Base-by-base conservation (phyloP, 2,329 filamentous ascomycete genomes). In the Didymella arachidicola region DNA sequence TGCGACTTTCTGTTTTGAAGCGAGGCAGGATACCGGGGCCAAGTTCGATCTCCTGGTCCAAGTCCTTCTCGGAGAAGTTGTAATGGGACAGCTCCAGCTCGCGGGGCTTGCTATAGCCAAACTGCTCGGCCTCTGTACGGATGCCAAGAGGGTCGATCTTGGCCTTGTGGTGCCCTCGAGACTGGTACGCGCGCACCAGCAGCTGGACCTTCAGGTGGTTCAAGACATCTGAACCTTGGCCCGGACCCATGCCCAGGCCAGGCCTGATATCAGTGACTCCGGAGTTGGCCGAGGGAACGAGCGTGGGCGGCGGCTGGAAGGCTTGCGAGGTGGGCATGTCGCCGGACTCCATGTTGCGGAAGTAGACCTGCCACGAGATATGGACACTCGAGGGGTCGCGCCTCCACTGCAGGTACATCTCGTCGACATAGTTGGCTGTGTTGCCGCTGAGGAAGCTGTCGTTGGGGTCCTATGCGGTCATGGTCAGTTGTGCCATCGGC, bases 391-490 rank as follows among this genome's bases (percentile, higher is more conserved):
- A 86, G 51, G 95, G 93, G 72, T 99, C 93, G 65, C 91, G 84
- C 81, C 94, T 97, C 95, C 95, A 99, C 77, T 93, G 89, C 83
- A 97, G 84, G 81, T 99, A 99, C 95, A 99, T 99, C 84, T 97
- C 95, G 79, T 99, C 95, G 77, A 99, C 92, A 82, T 99, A 99
- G 83, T 96, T 97, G 80, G 95, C 95, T 61, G 94, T 95, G 83
- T 92, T 98, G 68, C 95, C 95, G 64, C 93, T 92, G 62, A 99
- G 86, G 85, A 99, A 99, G 81, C 89, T 96, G 81, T 99, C 95
- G 79, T 91, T 97, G 66, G 93, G 87, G 77, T 97, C 92, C 85
- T 87, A 67, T 59, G 67, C 60, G 62, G 61, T 62, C 64, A 63
- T 62, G 47, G 68, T 77, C 68, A 75, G 75, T 34, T 27, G 12